Evolutionary conservation across 306 rosid species (phyloP).

Genomic region (Dalbergia cultrata): DNA sequence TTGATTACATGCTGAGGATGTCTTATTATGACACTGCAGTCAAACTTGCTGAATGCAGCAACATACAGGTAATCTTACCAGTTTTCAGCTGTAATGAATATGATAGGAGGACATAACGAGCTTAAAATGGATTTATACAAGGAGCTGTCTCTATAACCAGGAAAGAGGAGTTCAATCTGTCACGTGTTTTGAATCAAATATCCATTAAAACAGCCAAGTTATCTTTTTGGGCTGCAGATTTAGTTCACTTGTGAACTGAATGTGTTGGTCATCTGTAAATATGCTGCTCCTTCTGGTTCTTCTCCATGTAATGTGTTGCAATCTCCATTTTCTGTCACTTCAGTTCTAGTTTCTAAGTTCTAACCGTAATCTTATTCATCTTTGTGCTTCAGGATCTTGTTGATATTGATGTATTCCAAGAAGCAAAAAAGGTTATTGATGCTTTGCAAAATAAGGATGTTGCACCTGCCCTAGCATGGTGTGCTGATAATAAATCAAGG

Average conservation of each 20-base stretch:
- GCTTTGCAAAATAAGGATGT: conserved; percentile 90
- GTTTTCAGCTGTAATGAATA: not conserved
- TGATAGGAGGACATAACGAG: conserved; percentile 5
- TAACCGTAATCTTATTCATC: conserved; percentile 22
- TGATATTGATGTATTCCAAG: conserved; percentile 91
- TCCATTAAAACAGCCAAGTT: not conserved
- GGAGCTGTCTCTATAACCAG: not conserved
- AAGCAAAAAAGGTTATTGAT: conserved; percentile 84
- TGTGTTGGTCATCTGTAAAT: conserved; percentile 25
- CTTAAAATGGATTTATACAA: not conserved
- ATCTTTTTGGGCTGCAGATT: conserved; percentile 6
- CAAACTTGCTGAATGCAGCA: conserved; percentile 79
- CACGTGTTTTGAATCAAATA: not conserved
- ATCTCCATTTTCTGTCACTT: conserved; percentile 32
- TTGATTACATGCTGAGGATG: conserved; percentile 98
- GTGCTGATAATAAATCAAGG: conserved; percentile 93
- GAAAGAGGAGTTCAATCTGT: not conserved
- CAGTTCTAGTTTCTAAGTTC: conserved; percentile 29
- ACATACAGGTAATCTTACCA: conserved; percentile 67
- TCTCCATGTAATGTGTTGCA: conserved; percentile 23
- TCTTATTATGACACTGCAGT: conserved; percentile 86
- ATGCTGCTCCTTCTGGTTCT: conserved; percentile 20
- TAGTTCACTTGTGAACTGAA: conserved; percentile 13
- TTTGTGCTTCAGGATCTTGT: conserved; percentile 78
- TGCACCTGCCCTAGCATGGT: conserved; percentile 95